Percentiles rank a stretch among this genome's conserved stretches.
Conservation (phyloP, 371 early-diverging fungal genomes). For the Choanephora cucurbitarum region DNA sequence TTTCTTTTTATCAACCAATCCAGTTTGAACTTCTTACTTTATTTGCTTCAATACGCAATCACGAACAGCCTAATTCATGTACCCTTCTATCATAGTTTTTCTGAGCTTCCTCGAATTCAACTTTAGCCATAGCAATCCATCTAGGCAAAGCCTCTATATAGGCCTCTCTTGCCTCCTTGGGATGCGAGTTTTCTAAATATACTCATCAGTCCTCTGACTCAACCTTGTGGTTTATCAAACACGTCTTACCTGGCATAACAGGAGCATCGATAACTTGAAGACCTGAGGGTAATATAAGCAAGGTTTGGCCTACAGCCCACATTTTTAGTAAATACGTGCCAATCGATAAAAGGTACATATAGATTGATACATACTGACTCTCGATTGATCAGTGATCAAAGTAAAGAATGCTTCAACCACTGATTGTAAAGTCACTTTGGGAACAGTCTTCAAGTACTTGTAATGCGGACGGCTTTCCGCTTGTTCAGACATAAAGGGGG, state of each 20-base stretch:
- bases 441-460: constrained; percentile 9
- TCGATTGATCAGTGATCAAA: constrained; percentile 48
- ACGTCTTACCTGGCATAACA: constrained; percentile 13
- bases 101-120: too few species aligned
- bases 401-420: constrained; percentile 58
- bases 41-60: too few species aligned
- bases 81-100: too few species aligned
- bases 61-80: too few species aligned
- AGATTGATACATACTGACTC: constrained; percentile 30
- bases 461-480: constrained; percentile 5
- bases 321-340: background rate
- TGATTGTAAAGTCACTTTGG: constrained; percentile 43
- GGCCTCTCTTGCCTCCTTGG: too few species aligned
- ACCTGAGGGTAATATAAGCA: constrained; percentile 27
- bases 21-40: too few species aligned
- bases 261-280: constrained; percentile 12
- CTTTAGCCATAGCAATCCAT: too few species aligned
- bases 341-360: background rate
- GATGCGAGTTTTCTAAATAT: too few species aligned
- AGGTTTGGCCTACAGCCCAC: constrained; percentile 19
- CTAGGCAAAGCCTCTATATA: too few species aligned
- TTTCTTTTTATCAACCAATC: too few species aligned
- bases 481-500: background rate
- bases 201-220: too few species aligned
- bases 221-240: too few species aligned